Evolutionary conservation across 805 yeast genomes (phyloP).

Genomic region (Candida nanaspora): DNA sequence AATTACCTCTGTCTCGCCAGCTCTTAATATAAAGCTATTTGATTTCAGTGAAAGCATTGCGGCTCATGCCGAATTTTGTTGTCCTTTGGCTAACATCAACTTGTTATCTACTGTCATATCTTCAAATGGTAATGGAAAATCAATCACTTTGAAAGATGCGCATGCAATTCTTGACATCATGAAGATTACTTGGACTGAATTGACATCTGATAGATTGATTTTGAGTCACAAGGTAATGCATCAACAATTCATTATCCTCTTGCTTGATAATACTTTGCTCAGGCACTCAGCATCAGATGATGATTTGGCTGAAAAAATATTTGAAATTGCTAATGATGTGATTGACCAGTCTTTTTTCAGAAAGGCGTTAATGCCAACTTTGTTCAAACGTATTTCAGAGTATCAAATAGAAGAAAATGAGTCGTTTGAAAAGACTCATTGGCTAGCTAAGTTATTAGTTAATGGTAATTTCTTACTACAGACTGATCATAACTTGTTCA

Average conservation of each 20-base stretch:
- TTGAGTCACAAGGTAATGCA: conserved; percentile 64
- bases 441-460: conserved; percentile 47
- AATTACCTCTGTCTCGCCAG: conserved; percentile 2
- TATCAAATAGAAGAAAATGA: conserved; percentile 31
- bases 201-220: conserved; percentile 53
- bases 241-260: conserved; percentile 40
- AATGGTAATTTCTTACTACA: conserved; percentile 43
- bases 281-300: conserved; percentile 25
- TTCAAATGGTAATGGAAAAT: conserved; percentile 3
- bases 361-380: conserved; percentile 58
- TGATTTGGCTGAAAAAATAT: conserved; percentile 21
- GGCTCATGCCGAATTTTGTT: conserved; percentile 11
- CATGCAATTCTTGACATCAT: conserved; percentile 25
- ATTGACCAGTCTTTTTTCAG: conserved; percentile 49
- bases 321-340: conserved; percentile 34
- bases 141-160: conserved; percentile 10
- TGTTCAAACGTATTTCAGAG: conserved; percentile 39
- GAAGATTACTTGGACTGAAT: conserved; percentile 46
- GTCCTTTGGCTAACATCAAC: conserved; percentile 12
- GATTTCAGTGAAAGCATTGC: conserved; percentile 7
- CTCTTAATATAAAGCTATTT: conserved; percentile 5
- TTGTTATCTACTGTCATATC: conserved; percentile 6
- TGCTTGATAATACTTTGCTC: conserved; percentile 37
- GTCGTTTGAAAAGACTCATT: conserved; percentile 32
- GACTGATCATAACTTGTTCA: conserved; percentile 47